A percentile compares a stretch with the other conserved stretches of the same genome.
These are phyloP conservation scores for Endothia cerciana DNA, from an alignment of 2,329 filamentous ascomycete genomes.

Conservation along the genomic window DNA sequence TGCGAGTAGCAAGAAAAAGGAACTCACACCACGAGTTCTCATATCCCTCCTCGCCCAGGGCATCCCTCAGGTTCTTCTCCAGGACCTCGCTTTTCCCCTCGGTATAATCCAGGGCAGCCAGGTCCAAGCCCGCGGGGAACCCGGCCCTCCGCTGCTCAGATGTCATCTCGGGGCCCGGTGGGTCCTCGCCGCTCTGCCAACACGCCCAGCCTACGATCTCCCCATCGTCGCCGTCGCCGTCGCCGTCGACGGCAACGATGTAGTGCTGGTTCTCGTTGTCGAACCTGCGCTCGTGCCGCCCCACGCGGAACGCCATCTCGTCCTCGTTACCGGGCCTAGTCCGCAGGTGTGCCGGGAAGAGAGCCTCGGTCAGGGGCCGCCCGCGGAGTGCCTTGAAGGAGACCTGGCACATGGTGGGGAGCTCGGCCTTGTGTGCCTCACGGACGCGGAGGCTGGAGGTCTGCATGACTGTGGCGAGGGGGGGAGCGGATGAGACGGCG, in stretches of 20 bases:
- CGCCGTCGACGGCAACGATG: slow-evolving; percentile 14
- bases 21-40: slow-evolving; percentile 21
- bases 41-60: slow-evolving; percentile 15
- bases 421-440: slow-evolving; percentile 6
- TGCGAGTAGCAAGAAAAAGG: background rate
- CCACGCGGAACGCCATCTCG: background rate
- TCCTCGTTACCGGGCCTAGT: background rate
- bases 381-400: slow-evolving; percentile 12
- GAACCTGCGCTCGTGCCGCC: background rate
- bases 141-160: slow-evolving; percentile 5
- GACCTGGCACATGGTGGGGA: slow-evolving; percentile 4
- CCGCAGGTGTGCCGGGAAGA: slow-evolving; percentile 21
- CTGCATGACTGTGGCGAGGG: background rate
- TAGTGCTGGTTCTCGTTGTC: slow-evolving; percentile 14
- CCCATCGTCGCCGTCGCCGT: slow-evolving; percentile 2
- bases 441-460: slow-evolving; percentile 4
- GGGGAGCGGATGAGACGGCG: background rate
- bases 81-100: background rate
- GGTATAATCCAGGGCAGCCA: background rate
- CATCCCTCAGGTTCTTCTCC: slow-evolving; percentile 9
- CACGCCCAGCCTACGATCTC: background rate
- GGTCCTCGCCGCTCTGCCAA: slow-evolving; percentile 3
- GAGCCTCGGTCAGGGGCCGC: slow-evolving; percentile 16
- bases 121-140: slow-evolving; percentile 4
- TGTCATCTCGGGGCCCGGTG: background rate